A percentile compares a stretch with the other conserved stretches of the same genome.
These are phyloP conservation scores for Hawksworthiomyces lignivorus DNA, from an alignment of 2,329 filamentous ascomycete genomes.

Conservation along the genomic window DNA sequence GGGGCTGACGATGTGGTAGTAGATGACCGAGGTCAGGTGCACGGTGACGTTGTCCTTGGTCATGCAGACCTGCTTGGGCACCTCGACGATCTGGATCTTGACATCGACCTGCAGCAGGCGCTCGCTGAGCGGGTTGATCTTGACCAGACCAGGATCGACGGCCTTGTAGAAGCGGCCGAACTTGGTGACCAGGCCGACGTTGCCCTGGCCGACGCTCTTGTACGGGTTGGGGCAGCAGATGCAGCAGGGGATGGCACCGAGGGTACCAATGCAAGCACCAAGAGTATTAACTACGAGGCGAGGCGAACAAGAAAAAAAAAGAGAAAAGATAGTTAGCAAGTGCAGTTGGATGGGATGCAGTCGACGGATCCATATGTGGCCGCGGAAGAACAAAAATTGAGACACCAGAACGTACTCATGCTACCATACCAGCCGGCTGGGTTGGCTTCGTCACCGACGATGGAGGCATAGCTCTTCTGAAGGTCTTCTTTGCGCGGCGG, in stretches of 20 bases:
- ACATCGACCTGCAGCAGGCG: constrained; percentile 87
- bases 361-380: too few relatives aligned
- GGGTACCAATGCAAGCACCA: constrained; percentile 65
- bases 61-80: constrained; percentile 96
- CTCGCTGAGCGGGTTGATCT: constrained; percentile 94
- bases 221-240: constrained; percentile 91
- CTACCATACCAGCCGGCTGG: constrained; percentile 81
- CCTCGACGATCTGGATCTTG: constrained; percentile 98
- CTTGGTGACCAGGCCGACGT: constrained; percentile 91
- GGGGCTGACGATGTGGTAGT: constrained; percentile 93
- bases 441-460: constrained; percentile 57
- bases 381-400: too few relatives aligned
- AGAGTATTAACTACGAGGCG: constrained; percentile 36
- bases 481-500: constrained; percentile 77
- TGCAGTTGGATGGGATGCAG: too few relatives aligned
- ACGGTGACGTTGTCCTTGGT: constrained; percentile 98
- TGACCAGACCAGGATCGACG: constrained; percentile 92
- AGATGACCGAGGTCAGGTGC: constrained; percentile 91
- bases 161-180: constrained; percentile 93
- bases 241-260: constrained; percentile 87
- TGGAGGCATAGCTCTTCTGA: constrained; percentile 68
- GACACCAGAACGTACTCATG: constrained; percentile 56
- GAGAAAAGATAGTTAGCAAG: too few relatives aligned
- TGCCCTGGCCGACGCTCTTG: constrained; percentile 85
- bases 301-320: background rate